A percentile compares a stretch with the other conserved stretches of the same genome.
Conservation (phyloP, 164 flowering plant species). For the Vitis amurensis region DNA sequence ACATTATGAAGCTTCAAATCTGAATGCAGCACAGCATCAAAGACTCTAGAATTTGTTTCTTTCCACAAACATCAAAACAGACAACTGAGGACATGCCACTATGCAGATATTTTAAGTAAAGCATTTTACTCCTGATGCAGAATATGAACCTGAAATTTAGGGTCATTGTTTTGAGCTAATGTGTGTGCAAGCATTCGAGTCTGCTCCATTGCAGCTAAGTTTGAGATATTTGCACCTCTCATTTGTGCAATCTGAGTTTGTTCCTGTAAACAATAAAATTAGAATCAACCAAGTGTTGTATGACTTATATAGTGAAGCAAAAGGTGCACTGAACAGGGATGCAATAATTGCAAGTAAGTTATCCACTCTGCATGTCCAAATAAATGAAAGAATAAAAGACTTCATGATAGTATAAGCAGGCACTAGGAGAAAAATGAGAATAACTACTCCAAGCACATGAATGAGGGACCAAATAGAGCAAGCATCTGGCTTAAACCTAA, state of each 20-base stretch:
- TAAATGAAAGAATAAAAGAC: not conserved
- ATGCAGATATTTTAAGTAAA: not conserved
- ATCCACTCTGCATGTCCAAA: not conserved
- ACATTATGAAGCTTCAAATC: too few relatives aligned
- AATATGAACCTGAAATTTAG: constrained; percentile 82
- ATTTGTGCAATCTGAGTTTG: constrained; percentile 64
- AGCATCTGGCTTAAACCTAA: not conserved
- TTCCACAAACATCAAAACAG: too few relatives aligned
- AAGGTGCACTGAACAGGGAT: not conserved
- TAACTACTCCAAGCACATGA: not conserved
- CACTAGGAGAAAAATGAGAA: not conserved
- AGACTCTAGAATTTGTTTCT: too few relatives aligned
- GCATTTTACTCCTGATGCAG: not conserved
- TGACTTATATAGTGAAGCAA: not conserved
- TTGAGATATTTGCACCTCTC: constrained; percentile 50
- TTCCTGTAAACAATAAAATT: constrained; percentile 40
- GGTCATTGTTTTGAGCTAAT: constrained; percentile 83
- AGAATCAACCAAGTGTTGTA: not conserved
- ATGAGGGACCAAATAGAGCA: not conserved
- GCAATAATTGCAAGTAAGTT: not conserved
- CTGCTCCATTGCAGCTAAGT: constrained; percentile 84
- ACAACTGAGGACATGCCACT: too few relatives aligned
- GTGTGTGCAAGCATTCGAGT: constrained; percentile 94
- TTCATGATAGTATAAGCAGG: not conserved
- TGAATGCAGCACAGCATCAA: too few relatives aligned